Base-by-base conservation (phyloP, 2,329 filamentous ascomycete species). In the Chrysosporium queenslandicum region DNA sequence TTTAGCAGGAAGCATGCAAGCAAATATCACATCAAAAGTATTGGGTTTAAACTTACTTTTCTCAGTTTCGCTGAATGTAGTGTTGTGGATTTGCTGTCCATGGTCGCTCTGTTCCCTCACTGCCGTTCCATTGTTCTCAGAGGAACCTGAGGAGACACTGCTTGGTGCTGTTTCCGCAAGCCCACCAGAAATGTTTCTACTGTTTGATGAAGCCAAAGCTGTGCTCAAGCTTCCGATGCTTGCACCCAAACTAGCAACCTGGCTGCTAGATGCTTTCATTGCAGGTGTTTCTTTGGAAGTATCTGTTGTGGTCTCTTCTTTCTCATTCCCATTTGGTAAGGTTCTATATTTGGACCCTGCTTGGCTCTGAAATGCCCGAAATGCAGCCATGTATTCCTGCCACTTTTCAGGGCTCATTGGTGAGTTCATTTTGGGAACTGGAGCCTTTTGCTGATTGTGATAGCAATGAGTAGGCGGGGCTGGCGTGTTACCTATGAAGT, bases 11-110 rank as follows among this genome's bases (percentile, higher is more conserved):
- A n/a, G n/a, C n/a, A n/a, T n/a, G n/a, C n/a, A n/a, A n/a, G n/a
- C n/a, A n/a, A n/a, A n/a, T n/a, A n/a, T n/a, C n/a, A n/a, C n/a
- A n/a, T n/a, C n/a, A n/a, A n/a, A n/a, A n/a, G n/a, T n/a, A n/a
- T n/a, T n/a, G n/a, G n/a, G n/a, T n/a, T n/a, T n/a, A n/a, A 6
- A 45, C 49, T 45, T 21, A 51, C 49, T 12, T 25, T 51, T 27
- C 14, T 51, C 30, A 45, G 49, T 20, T 43, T 11, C 16, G 20
- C 11, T 36, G 11, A 29, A n/a, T 25, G 29, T n/a, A 41, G 9
- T 50, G 8, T 27, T 30, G 29, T 51, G 25, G 2, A 42, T n/a
- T 21, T 18, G 34, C 12, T 16, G 23, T 21, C 18, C 47, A 3
- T 7, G 4, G 20, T 18, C 14, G 41, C 7, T 18, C 8, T 3